Conservation (phyloP, 1,284 basidiomycete genomes). For the Coniophora puteana region DNA sequence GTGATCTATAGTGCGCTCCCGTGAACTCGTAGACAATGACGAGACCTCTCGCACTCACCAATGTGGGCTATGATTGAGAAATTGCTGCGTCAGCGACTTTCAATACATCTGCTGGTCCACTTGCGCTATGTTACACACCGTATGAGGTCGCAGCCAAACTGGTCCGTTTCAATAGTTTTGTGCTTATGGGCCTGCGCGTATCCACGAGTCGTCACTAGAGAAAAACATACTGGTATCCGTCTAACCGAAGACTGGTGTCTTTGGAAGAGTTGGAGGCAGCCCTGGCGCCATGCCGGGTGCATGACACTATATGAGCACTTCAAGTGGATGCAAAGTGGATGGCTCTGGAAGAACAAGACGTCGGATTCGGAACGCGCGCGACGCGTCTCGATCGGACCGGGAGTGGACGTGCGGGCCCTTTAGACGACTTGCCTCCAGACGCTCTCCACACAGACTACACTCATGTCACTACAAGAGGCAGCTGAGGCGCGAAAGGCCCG, state of each 20-base stretch:
- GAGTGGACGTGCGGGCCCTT: background rate
- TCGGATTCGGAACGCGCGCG: background rate
- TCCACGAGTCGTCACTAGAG: slow-evolving; percentile 28
- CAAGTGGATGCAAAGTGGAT: slow-evolving; percentile 22
- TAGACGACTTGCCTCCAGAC: slow-evolving; percentile 6
- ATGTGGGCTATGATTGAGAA: slow-evolving; percentile 96
- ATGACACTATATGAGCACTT: slow-evolving; percentile 18
- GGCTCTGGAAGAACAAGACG: background rate
- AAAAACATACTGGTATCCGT: slow-evolving; percentile 8
- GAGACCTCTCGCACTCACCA: slow-evolving; percentile 47
- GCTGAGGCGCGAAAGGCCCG: slow-evolving; percentile 86
- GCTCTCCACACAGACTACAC: background rate
- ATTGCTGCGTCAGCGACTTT: slow-evolving; percentile 52
- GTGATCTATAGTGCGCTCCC: slow-evolving; percentile 54
- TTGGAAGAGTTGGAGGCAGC: slow-evolving; percentile 33
- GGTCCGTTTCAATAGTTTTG: slow-evolving; percentile 52
- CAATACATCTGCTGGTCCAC: background rate
- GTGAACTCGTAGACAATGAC: slow-evolving; percentile 1
- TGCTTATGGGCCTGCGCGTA: slow-evolving; percentile 22
- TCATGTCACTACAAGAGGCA: slow-evolving; percentile 80
- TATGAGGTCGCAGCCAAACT: slow-evolving; percentile 74
- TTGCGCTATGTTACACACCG: slow-evolving; percentile 40
- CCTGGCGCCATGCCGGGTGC: slow-evolving; percentile 35
- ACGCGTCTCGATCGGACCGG: background rate
- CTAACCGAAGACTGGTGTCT: slow-evolving; percentile 11